phyloP scores from a whole-genome alignment of 148 eudicot genomes.

The Tetragonia tetragonoides region DNA sequence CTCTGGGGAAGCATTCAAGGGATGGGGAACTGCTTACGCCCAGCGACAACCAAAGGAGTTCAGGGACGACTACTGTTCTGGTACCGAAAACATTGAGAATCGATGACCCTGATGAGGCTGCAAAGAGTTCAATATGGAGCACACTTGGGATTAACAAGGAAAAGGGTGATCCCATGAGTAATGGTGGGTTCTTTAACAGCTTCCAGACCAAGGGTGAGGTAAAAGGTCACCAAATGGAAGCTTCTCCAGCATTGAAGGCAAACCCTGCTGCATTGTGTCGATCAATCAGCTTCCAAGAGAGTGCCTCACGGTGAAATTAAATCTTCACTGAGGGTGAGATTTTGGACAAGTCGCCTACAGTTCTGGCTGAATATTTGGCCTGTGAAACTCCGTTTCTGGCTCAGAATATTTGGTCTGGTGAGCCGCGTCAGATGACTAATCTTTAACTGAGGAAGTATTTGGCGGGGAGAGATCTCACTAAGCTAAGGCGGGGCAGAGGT shows the following conservation, averaged over 20 bases:
- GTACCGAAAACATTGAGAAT: slow-evolving; percentile 84
- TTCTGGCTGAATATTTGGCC: slow-evolving; percentile 16
- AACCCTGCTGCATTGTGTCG: slow-evolving; percentile 91
- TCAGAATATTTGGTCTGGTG: not conserved
- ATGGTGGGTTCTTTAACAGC: slow-evolving; percentile 59
- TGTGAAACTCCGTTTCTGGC: not conserved
- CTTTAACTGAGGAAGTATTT: not conserved
- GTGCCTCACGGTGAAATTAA: slow-evolving; percentile 27
- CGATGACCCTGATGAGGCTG: slow-evolving; percentile 92
- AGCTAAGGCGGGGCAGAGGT: slow-evolving; percentile 8
- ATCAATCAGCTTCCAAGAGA: slow-evolving; percentile 70
- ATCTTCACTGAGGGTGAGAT: slow-evolving; percentile 5
- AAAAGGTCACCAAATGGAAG: slow-evolving; percentile 28
- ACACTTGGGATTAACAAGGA: slow-evolving; percentile 83
- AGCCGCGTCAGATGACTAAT: slow-evolving; percentile 15
- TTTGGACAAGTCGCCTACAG: slow-evolving; percentile 2
- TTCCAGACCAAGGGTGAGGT: slow-evolving; percentile 54
- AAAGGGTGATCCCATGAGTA: slow-evolving; percentile 36
- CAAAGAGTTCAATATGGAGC: slow-evolving; percentile 89
- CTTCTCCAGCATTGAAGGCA: slow-evolving; percentile 44
- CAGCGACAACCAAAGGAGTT: slow-evolving; percentile 28
- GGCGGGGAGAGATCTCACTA: slow-evolving; percentile 19
- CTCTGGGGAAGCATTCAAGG: slow-evolving; percentile 75
- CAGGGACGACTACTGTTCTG: slow-evolving; percentile 39
- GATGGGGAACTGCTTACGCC: slow-evolving; percentile 52